phyloP scores from a whole-genome alignment of 768 basidiomycete genomes.

The Leccinum obscurum region DNA sequence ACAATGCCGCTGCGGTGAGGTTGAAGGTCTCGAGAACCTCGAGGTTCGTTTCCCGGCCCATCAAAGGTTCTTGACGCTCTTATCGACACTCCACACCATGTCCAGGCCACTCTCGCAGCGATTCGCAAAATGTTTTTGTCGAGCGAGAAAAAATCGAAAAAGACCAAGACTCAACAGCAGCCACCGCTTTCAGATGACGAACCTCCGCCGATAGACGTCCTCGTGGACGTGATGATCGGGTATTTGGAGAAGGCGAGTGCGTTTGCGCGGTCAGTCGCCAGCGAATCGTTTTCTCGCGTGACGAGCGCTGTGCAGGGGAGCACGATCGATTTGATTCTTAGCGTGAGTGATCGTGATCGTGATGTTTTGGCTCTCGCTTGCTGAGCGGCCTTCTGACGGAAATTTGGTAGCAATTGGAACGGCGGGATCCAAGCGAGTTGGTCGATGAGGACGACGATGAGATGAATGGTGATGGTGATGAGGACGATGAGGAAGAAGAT shows the following conservation, averaged over 20 bases:
- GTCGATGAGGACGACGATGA: conserved; percentile 44
- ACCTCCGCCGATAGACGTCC: conserved; percentile 72
- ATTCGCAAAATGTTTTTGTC: conserved; percentile 52
- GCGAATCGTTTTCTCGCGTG: conserved; percentile 75
- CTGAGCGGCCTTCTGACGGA: not conserved
- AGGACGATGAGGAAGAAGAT: conserved; percentile 38
- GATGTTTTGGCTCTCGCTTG: no score
- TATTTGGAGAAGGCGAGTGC: conserved; percentile 82
- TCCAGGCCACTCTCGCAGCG: conserved; percentile 61
- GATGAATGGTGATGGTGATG: conserved; percentile 39
- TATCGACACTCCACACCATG: not conserved
- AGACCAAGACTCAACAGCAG: conserved; percentile 24
- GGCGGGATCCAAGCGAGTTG: conserved; percentile 59
- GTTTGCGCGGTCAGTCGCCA: conserved; percentile 78
- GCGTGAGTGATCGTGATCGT: no score
- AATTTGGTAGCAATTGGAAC: conserved; percentile 77
- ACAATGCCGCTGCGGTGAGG: conserved; percentile 67
- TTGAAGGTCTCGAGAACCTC: conserved; percentile 58
- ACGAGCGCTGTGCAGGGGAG: conserved; percentile 64
- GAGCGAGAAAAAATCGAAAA: conserved; percentile 41
- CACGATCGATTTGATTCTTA: conserved; percentile 78
- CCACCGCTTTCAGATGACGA: conserved; percentile 23
- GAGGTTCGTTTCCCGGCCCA: conserved; percentile 46
- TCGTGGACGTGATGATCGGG: conserved; percentile 89
- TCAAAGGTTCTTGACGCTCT: not conserved